Conservation (phyloP, 495 filamentous ascomycete genomes). For the Daldinia caldariorum region DNA sequence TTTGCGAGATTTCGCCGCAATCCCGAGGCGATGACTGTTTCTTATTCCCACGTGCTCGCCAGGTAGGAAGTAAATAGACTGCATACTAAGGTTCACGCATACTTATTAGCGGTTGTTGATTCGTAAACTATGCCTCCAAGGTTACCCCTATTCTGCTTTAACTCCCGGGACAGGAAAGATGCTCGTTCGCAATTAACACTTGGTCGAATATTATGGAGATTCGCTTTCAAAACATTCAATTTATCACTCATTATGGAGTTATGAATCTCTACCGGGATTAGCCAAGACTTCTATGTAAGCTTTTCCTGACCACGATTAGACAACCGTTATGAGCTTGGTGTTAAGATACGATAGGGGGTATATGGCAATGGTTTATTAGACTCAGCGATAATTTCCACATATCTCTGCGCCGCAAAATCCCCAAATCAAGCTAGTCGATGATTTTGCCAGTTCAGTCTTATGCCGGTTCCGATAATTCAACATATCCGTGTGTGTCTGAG, state of each 20-base stretch:
- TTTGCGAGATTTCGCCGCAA: conserved; percentile 4
- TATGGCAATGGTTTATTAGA: not conserved
- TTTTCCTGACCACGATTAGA: not conserved
- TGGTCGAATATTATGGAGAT: not conserved
- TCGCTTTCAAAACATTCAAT: not conserved
- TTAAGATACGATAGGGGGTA: too few species aligned
- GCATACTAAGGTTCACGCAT: not conserved
- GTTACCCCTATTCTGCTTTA: not conserved
- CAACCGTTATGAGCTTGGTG: too few species aligned
- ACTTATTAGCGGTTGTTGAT: not conserved
- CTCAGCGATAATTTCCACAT: not conserved
- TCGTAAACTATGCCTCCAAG: not conserved
- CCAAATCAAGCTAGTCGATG: not conserved
- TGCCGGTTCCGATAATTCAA: not conserved
- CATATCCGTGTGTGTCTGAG: not conserved
- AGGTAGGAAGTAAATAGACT: not conserved
- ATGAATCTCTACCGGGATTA: not conserved
- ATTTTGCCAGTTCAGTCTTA: not conserved
- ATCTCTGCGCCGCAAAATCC: too few species aligned
- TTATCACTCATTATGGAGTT: not conserved
- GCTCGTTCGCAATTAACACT: not conserved
- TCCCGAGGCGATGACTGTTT: not conserved
- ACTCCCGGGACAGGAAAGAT: not conserved
- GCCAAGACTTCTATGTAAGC: not conserved
- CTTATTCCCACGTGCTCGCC: not conserved